Percentiles rank a stretch among this genome's conserved stretches.
phyloP scores from a whole-genome alignment of 1,284 basidiomycete genomes.

The Ceratobasidium sp. region DNA sequence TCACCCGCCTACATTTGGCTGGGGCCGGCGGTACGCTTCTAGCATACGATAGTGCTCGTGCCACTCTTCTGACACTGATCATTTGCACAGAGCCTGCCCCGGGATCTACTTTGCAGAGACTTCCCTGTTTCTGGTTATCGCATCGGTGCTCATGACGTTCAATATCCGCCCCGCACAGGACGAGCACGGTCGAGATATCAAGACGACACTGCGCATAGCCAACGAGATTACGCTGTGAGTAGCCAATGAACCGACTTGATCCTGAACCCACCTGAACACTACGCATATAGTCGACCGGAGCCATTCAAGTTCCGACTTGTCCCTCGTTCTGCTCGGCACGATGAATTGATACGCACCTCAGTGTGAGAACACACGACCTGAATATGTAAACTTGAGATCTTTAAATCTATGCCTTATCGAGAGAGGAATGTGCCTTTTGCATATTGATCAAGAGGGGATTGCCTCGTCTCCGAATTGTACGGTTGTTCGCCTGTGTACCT shows the following conservation, averaged over 20 bases:
- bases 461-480: too few species aligned
- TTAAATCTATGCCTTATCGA: too few species aligned
- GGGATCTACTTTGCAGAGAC: not conserved
- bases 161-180: not conserved
- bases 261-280: too few species aligned
- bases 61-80: not conserved
- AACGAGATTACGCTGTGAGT: too few species aligned
- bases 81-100: not conserved
- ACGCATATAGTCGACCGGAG: constrained; percentile 2
- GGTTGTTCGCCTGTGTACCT: too few species aligned
- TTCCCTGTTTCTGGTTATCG: not conserved
- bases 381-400: too few species aligned
- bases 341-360: not conserved
- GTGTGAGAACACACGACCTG: too few species aligned
- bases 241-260: too few species aligned
- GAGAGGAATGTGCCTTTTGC: too few species aligned
- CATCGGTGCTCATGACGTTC: not conserved
- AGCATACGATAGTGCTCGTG: not conserved
- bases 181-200: not conserved
- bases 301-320: constrained; percentile 8
- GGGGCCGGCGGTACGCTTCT: constrained; percentile 17
- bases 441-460: too few species aligned
- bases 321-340: not conserved
- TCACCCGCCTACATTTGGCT: constrained; percentile 10
- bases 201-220: too few species aligned